These are phyloP conservation scores for Artemisia argyi DNA, from an alignment of 129 eudicot species.

Conservation along the genomic window DNA sequence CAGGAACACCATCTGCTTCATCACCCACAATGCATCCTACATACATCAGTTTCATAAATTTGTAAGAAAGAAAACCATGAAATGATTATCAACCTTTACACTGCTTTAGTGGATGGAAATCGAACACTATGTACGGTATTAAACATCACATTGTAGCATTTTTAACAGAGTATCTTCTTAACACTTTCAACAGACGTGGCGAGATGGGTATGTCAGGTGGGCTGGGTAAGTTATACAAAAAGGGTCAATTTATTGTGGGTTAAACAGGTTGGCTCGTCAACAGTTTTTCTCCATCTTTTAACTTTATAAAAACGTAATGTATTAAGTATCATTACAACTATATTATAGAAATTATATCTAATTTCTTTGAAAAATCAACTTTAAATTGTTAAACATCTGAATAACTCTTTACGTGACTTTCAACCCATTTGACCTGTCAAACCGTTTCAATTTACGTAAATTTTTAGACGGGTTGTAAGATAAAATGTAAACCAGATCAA, in stretches of 20 bases:
- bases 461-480: not conserved
- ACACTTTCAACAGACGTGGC: not conserved
- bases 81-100: not conserved
- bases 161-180: not conserved
- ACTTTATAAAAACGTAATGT: too few species aligned
- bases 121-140: not conserved
- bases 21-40: conserved; percentile 95
- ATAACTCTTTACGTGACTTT: not conserved
- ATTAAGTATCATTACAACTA: too few species aligned
- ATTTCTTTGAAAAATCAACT: too few species aligned
- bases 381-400: not conserved
- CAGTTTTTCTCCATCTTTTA: too few species aligned
- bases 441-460: not conserved
- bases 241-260: too few species aligned
- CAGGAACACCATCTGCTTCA: conserved; percentile 91
- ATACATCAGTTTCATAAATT: conserved; percentile 2
- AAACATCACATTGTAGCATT: not conserved
- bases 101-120: not conserved
- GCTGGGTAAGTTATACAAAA: too few species aligned
- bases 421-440: not conserved
- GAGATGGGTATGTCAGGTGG: not conserved
- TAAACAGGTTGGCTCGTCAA: too few species aligned
- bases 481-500: not conserved
- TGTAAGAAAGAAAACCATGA: not conserved
- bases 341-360: too few species aligned